Evolutionary conservation across 345 rosid species (phyloP).

Genomic region (Eucalyptus albens): DNA sequence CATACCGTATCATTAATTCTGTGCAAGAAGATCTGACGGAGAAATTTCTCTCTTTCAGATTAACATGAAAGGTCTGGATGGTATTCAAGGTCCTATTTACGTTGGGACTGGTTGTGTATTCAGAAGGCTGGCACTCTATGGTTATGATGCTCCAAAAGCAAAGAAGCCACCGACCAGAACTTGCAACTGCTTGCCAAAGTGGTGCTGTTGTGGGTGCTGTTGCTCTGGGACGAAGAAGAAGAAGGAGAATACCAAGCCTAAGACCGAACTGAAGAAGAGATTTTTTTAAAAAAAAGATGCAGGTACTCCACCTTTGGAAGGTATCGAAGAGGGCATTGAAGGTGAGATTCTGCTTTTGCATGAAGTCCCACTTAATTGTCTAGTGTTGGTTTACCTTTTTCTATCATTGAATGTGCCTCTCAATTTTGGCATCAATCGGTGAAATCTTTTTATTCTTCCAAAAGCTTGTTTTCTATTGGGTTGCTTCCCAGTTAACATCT

Average conservation of each 20-base stretch:
- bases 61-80: slow-evolving; percentile 53
- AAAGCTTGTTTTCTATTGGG: not conserved
- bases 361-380: not conserved
- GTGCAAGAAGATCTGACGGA: not conserved
- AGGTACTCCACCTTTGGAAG: slow-evolving; percentile 5
- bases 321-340: slow-evolving; percentile 22
- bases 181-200: slow-evolving; percentile 34
- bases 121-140: slow-evolving; percentile 36
- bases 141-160: slow-evolving; percentile 23
- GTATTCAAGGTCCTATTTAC: slow-evolving; percentile 53
- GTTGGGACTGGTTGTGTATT: slow-evolving; percentile 40
- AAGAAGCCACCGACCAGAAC: slow-evolving; percentile 21
- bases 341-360: not conserved
- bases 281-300: not conserved
- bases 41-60: slow-evolving; percentile 11
- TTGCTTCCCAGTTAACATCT: not conserved
- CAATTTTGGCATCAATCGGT: not conserved
- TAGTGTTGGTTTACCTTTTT: not conserved
- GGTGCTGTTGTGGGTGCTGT: slow-evolving; percentile 23
- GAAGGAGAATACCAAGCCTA: slow-evolving; percentile 15
- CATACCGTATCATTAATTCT: not conserved
- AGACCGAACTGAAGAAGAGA: slow-evolving; percentile 4
- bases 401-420: not conserved
- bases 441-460: not conserved
- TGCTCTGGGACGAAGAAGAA: slow-evolving; percentile 20